Evolutionary conservation across 1,284 basidiomycete species (phyloP), one percentile per base, ranked within the genome.

Genomic region (Cutaneotrichosporon sp.): DNA sequence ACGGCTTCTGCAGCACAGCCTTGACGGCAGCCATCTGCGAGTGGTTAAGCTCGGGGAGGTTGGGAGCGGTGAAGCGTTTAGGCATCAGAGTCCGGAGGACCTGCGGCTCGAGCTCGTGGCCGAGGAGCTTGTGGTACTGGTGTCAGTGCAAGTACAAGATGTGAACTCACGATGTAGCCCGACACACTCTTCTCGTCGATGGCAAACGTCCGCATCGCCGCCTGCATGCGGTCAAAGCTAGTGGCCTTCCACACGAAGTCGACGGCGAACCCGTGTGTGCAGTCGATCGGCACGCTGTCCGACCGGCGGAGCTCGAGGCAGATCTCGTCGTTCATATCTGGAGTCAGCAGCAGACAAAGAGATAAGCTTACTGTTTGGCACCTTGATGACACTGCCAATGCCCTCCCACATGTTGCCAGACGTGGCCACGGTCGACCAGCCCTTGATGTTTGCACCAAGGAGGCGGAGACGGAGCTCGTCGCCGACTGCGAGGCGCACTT

Each of bases 181-280:
- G 92, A 96, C 71, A 99, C 96, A 79, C 93, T 97, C 85, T 97
- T 97, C 81, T 99, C 96, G 73, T 99, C 96, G 30, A 98, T 90
- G 11, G 97, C 96, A 79, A 99, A 99, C 2, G 94, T 97, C 85
- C 97, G 97, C 94, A 99, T 97, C 1, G 97, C 97, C 57, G 92
- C 85, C 78, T 99, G 97, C 97, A 99, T 99, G 61, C 97, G 87
- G 79, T 98, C 96, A 73, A 99, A 99, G 76, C 93, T 97, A 0
- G 97, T 99, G 8, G 93, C 94, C 81, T 99, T 99, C 97, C 97
- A 99, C 16, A 99, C 94, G 75, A 99, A 99, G 78, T 99, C 97
- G 50, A 90, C 95, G 0, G 91, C 89, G 76, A 97, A 99, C 72
- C 93, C 92, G 75, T 96, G 92, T 0, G 92, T 96, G 82, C 94